These are phyloP conservation scores for Truncatella angustata DNA, from an alignment of 2,329 filamentous ascomycete genomes.

Conservation along the genomic window DNA sequence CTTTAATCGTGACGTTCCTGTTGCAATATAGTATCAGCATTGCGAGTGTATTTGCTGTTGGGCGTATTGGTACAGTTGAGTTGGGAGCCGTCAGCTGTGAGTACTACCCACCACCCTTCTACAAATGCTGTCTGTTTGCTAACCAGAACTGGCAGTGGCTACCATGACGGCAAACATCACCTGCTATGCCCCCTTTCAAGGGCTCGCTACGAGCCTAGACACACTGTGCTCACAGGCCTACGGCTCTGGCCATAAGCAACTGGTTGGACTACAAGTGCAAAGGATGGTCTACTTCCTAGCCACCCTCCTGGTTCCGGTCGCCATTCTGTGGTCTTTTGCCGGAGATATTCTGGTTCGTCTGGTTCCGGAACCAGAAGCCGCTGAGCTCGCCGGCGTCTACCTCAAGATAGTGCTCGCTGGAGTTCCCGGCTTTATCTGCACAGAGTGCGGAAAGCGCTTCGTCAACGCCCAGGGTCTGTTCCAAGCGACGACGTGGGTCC, in stretches of 20 bases:
- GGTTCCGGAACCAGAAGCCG: conserved; percentile 70
- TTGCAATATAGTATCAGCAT: conserved; percentile 85
- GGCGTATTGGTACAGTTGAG: conserved; percentile 69
- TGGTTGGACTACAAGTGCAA: conserved; percentile 82
- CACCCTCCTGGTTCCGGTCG: conserved; percentile 68
- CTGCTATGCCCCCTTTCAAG: conserved; percentile 74
- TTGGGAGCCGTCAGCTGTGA: conserved; percentile 61
- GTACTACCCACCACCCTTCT: conserved; percentile 12
- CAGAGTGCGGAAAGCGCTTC: conserved; percentile 77
- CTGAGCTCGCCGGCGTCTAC: conserved; percentile 70
- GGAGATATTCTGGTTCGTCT: conserved; percentile 62
- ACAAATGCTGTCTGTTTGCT: not conserved
- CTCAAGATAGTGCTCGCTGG: conserved; percentile 68
- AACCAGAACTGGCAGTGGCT: conserved; percentile 41
- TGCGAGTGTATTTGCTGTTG: conserved; percentile 75
- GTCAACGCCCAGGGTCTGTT: conserved; percentile 82
- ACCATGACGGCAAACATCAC: conserved; percentile 81
- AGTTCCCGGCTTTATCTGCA: conserved; percentile 72
- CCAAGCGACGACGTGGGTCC: conserved; percentile 73
- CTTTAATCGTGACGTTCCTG: conserved; percentile 71
- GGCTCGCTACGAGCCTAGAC: conserved; percentile 86
- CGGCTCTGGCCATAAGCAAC: conserved; percentile 82
- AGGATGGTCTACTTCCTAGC: conserved; percentile 78
- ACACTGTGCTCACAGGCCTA: conserved; percentile 94
- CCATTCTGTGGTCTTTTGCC: conserved; percentile 65